These are phyloP conservation scores for Ocimum tenuiflorum DNA, from an alignment of 257 asterid genomes.

Conservation along the genomic window DNA sequence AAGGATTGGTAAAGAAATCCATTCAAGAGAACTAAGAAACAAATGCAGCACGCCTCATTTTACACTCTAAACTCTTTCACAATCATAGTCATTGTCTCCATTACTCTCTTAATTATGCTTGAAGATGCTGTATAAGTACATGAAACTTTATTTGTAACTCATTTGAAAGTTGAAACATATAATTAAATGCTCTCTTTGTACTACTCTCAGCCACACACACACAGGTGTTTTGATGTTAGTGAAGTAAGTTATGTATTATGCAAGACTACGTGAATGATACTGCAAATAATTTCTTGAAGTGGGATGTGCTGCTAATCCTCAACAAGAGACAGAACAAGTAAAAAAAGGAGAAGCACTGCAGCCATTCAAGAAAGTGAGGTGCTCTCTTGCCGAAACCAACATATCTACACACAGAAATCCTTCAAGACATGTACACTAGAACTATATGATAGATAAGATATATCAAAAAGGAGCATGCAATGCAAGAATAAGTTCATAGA, in stretches of 20 bases:
- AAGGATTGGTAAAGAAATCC: neutral
- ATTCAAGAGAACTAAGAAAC: neutral
- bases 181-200: neutral
- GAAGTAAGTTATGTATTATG: neutral
- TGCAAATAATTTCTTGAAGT: too few relatives aligned
- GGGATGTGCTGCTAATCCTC: too few relatives aligned
- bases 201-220: neutral
- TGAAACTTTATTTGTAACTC: too few relatives aligned
- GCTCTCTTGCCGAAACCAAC: conserved; percentile 28
- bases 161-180: too few relatives aligned
- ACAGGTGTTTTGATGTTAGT: neutral
- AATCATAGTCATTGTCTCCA: neutral
- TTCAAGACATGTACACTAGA: too few relatives aligned
- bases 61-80: too few relatives aligned
- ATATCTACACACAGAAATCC: neutral
- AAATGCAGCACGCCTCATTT: too few relatives aligned
- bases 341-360: conserved; percentile 13
- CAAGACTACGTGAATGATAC: neutral
- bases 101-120: neutral
- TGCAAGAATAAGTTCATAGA: neutral
- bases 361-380: conserved; percentile 36
- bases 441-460: neutral
- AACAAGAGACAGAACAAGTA: conserved; percentile 8
- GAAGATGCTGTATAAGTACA: too few relatives aligned
- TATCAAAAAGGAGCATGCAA: neutral